These are phyloP conservation scores for Salicornia ramosissima DNA, from an alignment of 148 eudicot species.

Conservation along the genomic window DNA sequence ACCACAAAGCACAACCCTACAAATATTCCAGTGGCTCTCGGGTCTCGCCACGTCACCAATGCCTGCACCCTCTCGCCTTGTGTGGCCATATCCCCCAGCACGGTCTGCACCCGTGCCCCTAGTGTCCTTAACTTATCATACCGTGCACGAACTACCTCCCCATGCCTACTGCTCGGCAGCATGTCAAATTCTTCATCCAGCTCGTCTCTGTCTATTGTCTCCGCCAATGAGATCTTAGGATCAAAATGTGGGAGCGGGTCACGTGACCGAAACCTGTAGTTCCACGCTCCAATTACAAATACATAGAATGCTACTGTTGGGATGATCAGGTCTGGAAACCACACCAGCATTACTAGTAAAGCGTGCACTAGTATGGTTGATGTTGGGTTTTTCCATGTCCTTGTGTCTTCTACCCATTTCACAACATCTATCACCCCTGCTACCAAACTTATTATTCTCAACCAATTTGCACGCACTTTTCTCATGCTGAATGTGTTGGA, in stretches of 20 bases:
- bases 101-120: slow-evolving; percentile 69
- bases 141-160: slow-evolving; percentile 56
- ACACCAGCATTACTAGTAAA: slow-evolving; percentile 71
- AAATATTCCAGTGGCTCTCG: slow-evolving; percentile 85
- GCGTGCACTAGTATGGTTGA: slow-evolving; percentile 85
- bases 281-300: slow-evolving; percentile 76
- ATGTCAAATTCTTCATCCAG: slow-evolving; percentile 84
- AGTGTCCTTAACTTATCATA: slow-evolving; percentile 76
- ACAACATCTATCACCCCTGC: slow-evolving; percentile 61
- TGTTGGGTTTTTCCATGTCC: slow-evolving; percentile 87
- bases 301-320: slow-evolving; percentile 80
- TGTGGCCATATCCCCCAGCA: slow-evolving; percentile 71
- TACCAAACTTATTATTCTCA: slow-evolving; percentile 58
- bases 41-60: slow-evolving; percentile 84
- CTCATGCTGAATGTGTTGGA: slow-evolving; percentile 80
- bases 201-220: slow-evolving; percentile 66
- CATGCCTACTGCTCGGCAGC: slow-evolving; percentile 52
- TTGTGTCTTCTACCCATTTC: slow-evolving; percentile 78
- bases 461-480: slow-evolving; percentile 81
- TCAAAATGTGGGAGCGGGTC: slow-evolving; percentile 68
- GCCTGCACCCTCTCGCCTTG: slow-evolving; percentile 84
- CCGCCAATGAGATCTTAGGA: slow-evolving; percentile 71
- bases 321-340: slow-evolving; percentile 87
- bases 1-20: slow-evolving; percentile 69
- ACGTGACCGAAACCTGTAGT: slow-evolving; percentile 57